A percentile compares a stretch with the other conserved stretches of the same genome.
phyloP scores from a whole-genome alignment of 2,329 filamentous ascomycete genomes.

The Pyrenochaeta sp. region DNA sequence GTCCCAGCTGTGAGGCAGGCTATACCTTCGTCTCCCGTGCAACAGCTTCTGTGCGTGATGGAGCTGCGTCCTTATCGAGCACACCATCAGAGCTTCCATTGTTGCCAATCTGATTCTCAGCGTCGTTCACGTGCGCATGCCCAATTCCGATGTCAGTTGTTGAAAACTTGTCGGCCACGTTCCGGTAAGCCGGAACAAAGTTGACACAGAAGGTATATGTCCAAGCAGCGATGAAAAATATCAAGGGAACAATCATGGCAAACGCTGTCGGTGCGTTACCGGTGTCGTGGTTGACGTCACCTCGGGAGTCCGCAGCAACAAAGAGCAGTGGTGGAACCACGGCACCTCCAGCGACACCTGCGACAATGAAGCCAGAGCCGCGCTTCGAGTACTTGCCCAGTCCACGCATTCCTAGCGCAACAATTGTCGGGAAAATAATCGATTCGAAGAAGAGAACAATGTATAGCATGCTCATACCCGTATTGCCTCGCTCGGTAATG shows the following conservation, averaged over 20 bases:
- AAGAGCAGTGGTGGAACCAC: constrained; percentile 76
- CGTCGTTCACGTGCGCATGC: constrained; percentile 41
- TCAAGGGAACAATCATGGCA: constrained; percentile 72
- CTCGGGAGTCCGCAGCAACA: constrained; percentile 70
- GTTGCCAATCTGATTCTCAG: constrained; percentile 29
- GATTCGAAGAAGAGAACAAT: constrained; percentile 83
- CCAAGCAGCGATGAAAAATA: constrained; percentile 59
- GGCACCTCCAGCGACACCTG: constrained; percentile 76
- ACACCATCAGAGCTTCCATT: constrained; percentile 1
- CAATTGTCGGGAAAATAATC: constrained; percentile 83
- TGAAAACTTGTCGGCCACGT: constrained; percentile 67
- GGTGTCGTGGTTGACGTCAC: constrained; percentile 36
- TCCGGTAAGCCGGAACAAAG: constrained; percentile 70
- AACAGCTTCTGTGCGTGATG: constrained; percentile 22
- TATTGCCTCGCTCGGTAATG: constrained; percentile 61
- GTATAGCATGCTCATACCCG: constrained; percentile 69
- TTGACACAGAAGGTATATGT: constrained; percentile 62
- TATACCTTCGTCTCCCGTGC: constrained; percentile 16
- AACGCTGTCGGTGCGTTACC: constrained; percentile 59
- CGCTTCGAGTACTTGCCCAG: constrained; percentile 80
- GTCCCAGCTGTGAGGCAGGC: not conserved
- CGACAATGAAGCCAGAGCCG: constrained; percentile 76
- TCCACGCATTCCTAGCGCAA: constrained; percentile 78
- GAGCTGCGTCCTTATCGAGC: constrained; percentile 19
- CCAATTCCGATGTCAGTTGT: constrained; percentile 57